These are phyloP conservation scores for Penicillium sp. DNA, from an alignment of 2,329 filamentous ascomycete genomes.

Conservation along the genomic window DNA sequence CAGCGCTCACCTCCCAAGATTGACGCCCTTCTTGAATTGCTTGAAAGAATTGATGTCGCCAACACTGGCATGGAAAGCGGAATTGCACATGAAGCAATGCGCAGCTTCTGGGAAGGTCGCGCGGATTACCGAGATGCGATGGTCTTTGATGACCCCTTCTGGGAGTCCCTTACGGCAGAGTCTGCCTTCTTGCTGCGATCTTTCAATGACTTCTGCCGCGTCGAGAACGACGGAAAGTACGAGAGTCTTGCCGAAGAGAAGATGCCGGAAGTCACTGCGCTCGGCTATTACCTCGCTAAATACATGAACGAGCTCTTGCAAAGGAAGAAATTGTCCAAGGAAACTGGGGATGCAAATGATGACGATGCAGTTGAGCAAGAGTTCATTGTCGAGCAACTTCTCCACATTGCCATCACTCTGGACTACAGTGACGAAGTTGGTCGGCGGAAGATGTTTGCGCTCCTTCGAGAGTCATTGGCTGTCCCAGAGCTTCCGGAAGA, in stretches of 20 bases:
- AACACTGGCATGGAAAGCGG: slow-evolving; percentile 88
- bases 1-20: slow-evolving; percentile 65
- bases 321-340: slow-evolving; percentile 37
- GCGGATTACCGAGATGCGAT: slow-evolving; percentile 56
- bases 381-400: slow-evolving; percentile 91
- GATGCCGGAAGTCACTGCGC: slow-evolving; percentile 87
- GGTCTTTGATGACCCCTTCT: slow-evolving; percentile 47
- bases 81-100: slow-evolving; percentile 91
- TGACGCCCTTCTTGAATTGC: slow-evolving; percentile 81
- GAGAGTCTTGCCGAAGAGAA: slow-evolving; percentile 83
- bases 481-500: slow-evolving; percentile 88
- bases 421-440: slow-evolving; percentile 99
- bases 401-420: slow-evolving; percentile 86
- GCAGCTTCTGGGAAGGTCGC: slow-evolving; percentile 90
- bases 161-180: slow-evolving; percentile 63
- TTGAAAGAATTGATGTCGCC: slow-evolving; percentile 91
- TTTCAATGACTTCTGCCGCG: slow-evolving; percentile 89
- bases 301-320: slow-evolving; percentile 62
- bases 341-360: slow-evolving; percentile 64
- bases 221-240: slow-evolving; percentile 70
- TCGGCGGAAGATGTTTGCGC: slow-evolving; percentile 89
- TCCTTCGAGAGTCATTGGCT: slow-evolving; percentile 81
- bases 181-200: slow-evolving; percentile 86
- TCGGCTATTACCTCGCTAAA: slow-evolving; percentile 81
- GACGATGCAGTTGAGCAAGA: slow-evolving; percentile 87